Evolutionary conservation across 768 basidiomycete genomes (phyloP).

Genomic region (Xanthoconium stramineum): DNA sequence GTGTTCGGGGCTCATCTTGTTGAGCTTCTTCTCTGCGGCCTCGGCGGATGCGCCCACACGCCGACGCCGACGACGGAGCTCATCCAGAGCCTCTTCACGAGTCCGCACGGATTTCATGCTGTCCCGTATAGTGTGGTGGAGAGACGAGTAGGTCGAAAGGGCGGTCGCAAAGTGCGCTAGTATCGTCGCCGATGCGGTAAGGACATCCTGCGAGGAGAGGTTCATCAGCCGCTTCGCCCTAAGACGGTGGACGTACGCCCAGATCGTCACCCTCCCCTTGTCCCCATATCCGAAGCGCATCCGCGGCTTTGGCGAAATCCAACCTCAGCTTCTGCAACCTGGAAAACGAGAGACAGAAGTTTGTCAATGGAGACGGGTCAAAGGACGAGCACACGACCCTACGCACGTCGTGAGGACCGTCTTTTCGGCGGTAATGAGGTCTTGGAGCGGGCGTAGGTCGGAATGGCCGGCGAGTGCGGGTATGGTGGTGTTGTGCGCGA

Average conservation of each 20-base stretch:
- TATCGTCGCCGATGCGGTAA: constrained; percentile 66
- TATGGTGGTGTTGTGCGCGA: constrained; percentile 87
- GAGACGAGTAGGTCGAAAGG: constrained; percentile 63
- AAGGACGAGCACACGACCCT: neutral
- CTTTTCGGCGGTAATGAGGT: constrained; percentile 89
- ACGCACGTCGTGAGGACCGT: constrained; percentile 69
- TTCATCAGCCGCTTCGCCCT: neutral
- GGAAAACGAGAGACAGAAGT: neutral
- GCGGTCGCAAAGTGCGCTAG: constrained; percentile 66
- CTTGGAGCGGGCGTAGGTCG: constrained; percentile 79
- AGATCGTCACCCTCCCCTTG: constrained; percentile 81
- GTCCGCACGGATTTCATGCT: constrained; percentile 82
- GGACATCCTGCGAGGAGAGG: constrained; percentile 54
- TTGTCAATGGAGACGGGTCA: neutral
- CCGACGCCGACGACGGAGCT: constrained; percentile 67
- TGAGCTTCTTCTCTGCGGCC: constrained; percentile 81
- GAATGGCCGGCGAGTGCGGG: constrained; percentile 69
- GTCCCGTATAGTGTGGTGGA: constrained; percentile 58
- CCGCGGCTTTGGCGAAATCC: constrained; percentile 67
- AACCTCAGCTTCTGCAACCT: constrained; percentile 65
- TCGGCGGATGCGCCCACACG: constrained; percentile 70
- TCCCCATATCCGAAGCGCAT: constrained; percentile 72
- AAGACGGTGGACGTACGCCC: constrained; percentile 43
- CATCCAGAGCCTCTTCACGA: constrained; percentile 79
- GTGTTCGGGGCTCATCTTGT: constrained; percentile 86